Evolutionary conservation across 805 yeast genomes (phyloP), one percentile per base, ranked within the genome.

Genomic region (Suhomyces faveliae): DNA sequence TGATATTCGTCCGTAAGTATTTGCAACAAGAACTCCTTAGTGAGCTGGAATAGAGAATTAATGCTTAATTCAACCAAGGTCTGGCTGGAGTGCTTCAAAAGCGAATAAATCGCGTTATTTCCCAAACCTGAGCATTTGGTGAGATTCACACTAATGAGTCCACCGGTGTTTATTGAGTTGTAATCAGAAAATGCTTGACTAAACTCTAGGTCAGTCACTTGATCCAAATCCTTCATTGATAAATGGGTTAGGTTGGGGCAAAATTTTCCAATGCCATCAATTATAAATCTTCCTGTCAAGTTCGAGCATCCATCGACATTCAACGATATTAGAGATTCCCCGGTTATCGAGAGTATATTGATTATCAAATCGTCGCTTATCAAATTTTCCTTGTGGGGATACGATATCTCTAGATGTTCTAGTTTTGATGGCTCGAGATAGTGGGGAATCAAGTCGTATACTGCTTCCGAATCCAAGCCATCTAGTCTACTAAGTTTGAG

Each of bases 251-350:
- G 62, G 12, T 69, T 74, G 5, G 77, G 70, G 43, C 88, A 80
- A 59, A 81, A 83, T 19, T 79, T 79, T 40, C 76, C 71, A 5
- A 84, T 56, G 0, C 91, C 94, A 30, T 80, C 80, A 2, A 69
- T 59, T 11, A 79, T 55, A 48, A 84, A 76, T 1, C 68, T 71
- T 59, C 90, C 96, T 0, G 96, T 84, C 17, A 94, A 66, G 1
- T 73, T 82, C 0, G 81, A 62, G 56, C 96, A 89, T 0, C 95
- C 95, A 58, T 85, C 88, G 12, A 94, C 68, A 15, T 73, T 73
- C 24, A 94, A 69, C 1, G 76, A 61, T 37, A 71, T 71, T 40
- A 94, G 67, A 2, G 82, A 72, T 10, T 78, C 77, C 5, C 96
- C 96, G 25, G 81, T 74, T 6, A 74, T 71, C 0, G 84, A 76